phyloP scores from a whole-genome alignment of 768 basidiomycete genomes.

The Psilocybe tampanensis region DNA sequence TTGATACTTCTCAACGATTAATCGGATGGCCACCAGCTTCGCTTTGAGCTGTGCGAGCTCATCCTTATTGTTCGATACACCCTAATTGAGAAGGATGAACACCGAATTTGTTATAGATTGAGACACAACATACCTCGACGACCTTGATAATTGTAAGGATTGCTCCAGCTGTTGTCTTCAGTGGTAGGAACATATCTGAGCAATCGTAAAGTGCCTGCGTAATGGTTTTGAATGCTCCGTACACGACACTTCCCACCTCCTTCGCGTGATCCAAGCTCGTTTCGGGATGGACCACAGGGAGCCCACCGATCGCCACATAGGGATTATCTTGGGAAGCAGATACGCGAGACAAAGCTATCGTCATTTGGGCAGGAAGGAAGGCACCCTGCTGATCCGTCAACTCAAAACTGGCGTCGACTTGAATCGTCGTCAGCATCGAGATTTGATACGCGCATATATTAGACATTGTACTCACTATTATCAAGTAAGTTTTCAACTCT shows the following conservation, averaged over 20 bases:
- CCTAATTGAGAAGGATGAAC: not conserved
- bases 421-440: not conserved
- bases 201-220: constrained; percentile 2
- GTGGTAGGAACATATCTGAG: constrained; percentile 10
- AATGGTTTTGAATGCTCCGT: constrained; percentile 10
- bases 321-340: constrained; percentile 3
- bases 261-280: not conserved
- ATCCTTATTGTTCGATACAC: not conserved
- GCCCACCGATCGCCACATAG: constrained; percentile 3
- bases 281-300: too few species aligned
- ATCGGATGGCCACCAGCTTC: constrained; percentile 1
- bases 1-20: constrained; percentile 7
- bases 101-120: not conserved
- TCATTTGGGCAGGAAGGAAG: not conserved
- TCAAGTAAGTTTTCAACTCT: not conserved
- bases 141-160: constrained; percentile 1
- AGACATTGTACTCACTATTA: not conserved
- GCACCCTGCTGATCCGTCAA: not conserved
- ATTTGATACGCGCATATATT: not conserved
- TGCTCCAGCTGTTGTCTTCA: constrained; percentile 6
- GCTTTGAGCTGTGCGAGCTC: constrained; percentile 4
- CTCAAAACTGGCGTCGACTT: not conserved
- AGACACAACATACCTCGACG: constrained; percentile 9
- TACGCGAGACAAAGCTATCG: not conserved
- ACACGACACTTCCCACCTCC: not conserved